Base-by-base conservation (phyloP, 2,329 filamentous ascomycete genomes). In the Cordyceps militaris region DNA sequence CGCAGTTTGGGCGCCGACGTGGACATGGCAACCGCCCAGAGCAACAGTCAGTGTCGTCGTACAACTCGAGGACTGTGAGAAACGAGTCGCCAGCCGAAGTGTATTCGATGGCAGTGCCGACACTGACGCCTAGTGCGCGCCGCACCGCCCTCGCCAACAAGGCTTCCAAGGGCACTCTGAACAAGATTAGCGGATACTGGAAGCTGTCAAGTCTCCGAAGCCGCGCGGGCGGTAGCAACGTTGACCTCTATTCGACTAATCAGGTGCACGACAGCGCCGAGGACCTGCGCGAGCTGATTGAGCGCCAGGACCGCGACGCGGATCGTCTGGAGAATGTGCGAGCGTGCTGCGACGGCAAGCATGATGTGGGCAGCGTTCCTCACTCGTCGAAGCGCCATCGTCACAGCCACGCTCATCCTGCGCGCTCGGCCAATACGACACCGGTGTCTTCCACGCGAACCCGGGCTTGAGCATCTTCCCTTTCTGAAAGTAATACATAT, bases 261-360 rank as follows among this genome's bases (percentile, higher is more conserved):
- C 80, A 84, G 65, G 82, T 84, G 16, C 84, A 87, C 62, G 88
- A 93, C 68, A 91, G 87, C 66, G 89, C 89, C 3, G 91, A 96
- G 71, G 91, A 97, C 68, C 71, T 96, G 58, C 80, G 90, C 58
- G 81, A 86, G 62, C 85, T 92, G 62, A 89, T 93, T 65, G 89
- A 93, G 73, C 79, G 83, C 61, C 86, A 91, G 68, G 87, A 93
- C 66, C 78, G 84, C 56, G 88, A 92, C 63, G 79, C 86, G 26
- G 89, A 92, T 68, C 81, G 86, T 61, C 79, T 97, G 66, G 93
- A 97, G 78, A 97, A 99, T 71, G 94, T 99, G 63, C 82, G 94
- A 69, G 92, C 93, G 60, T 99, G 94, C 76, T 99, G 94, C 73
- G 94, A 97, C 81, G 94, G 92, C 93, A 80, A 82, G 87, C 58